Conservation (phyloP, 306 rosid species). For the Quercus alba region DNA sequence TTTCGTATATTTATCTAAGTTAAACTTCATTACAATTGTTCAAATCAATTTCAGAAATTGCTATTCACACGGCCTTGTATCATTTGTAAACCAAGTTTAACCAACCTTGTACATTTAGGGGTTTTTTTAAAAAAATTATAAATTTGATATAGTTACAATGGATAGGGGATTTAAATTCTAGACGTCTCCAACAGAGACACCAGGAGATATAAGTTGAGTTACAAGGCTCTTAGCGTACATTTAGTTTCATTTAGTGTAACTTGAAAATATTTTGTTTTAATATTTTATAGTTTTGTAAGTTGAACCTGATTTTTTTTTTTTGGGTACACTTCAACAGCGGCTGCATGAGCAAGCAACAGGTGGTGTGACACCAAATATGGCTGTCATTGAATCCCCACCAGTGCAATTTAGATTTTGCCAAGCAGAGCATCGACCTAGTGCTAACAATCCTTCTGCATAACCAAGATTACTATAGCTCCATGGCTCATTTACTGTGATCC, state of each 20-base stretch:
- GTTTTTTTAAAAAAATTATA: too few species aligned
- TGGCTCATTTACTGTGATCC: conserved; percentile 68
- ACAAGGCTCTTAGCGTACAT: neutral
- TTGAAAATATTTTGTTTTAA: neutral
- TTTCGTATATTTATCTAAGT: too few species aligned
- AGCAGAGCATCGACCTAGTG: conserved; percentile 49
- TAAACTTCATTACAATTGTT: too few species aligned
- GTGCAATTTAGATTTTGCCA: conserved; percentile 41
- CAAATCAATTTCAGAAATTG: too few species aligned
- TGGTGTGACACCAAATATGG: conserved; percentile 59
- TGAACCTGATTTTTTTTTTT: conserved; percentile 13
- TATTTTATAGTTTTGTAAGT: neutral
- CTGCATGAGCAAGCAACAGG: conserved; percentile 60
- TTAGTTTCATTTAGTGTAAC: neutral
- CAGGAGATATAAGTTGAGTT: too few species aligned
- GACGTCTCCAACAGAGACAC: too few species aligned
- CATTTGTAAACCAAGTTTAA: too few species aligned
- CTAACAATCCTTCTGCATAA: conserved; percentile 1
- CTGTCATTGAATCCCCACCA: conserved; percentile 39
- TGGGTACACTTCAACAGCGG: conserved; percentile 38
- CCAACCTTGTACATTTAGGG: too few species aligned
- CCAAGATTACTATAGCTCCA: conserved; percentile 10
- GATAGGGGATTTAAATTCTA: too few species aligned
- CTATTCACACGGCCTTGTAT: too few species aligned
- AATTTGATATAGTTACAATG: too few species aligned